These are phyloP conservation scores for Thielaviopsis ethacetica DNA, from an alignment of 2,329 filamentous ascomycete species.

Conservation along the genomic window DNA sequence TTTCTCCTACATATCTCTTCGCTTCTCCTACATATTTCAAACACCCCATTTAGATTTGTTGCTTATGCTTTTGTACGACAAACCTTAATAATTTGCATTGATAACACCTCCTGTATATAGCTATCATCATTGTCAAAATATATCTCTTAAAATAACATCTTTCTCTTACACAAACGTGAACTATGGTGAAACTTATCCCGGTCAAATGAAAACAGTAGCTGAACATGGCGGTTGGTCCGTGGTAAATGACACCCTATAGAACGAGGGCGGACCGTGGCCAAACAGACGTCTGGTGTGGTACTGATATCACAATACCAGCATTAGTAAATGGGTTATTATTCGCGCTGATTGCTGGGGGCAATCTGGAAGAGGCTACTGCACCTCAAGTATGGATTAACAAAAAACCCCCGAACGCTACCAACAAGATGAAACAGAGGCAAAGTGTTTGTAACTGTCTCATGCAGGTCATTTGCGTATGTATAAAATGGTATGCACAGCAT, in stretches of 20 bases:
- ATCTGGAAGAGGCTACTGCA: too few species aligned
- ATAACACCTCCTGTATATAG: neutral
- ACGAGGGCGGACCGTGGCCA: too few species aligned
- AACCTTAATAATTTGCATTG: neutral
- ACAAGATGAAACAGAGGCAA: too few species aligned
- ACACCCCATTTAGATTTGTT: neutral
- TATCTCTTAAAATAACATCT: neutral
- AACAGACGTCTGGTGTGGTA: too few species aligned
- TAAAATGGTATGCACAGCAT: too few species aligned
- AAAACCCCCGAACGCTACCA: neutral
- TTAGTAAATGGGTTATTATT: neutral
- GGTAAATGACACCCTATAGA: too few species aligned
- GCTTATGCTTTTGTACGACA: neutral
- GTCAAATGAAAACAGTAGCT: too few species aligned
- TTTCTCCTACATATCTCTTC: neutral
- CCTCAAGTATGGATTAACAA: too few species aligned
- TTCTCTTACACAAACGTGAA: neutral
- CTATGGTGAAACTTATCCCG: neutral
- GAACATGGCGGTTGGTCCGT: too few species aligned
- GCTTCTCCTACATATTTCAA: neutral
- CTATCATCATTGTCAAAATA: neutral
- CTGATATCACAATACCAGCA: too few species aligned
- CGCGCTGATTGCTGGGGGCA: neutral
- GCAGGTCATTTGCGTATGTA: too few species aligned
- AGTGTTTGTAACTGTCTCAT: too few species aligned